phyloP scores from a whole-genome alignment of 768 basidiomycete species.

The Dioszegia crocea region DNA sequence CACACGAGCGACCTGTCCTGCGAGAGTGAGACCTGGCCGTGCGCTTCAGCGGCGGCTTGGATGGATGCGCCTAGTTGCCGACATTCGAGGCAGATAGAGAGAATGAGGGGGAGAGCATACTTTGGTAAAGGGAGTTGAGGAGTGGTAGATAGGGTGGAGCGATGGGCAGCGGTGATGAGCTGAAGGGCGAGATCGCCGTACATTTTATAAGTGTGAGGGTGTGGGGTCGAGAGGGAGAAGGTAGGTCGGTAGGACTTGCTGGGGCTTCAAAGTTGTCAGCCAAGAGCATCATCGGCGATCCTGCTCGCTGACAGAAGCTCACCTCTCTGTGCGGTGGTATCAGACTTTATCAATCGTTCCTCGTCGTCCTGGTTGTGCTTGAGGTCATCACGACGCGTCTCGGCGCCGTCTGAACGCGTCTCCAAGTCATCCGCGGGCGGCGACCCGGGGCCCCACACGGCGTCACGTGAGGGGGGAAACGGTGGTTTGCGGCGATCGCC shows the following conservation, averaged over 20 bases:
- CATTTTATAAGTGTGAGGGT: no score
- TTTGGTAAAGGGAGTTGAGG: conserved; percentile 69
- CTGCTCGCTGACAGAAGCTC: no score
- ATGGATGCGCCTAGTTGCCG: conserved; percentile 62
- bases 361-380: neutral
- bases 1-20: conserved; percentile 56
- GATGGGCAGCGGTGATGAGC: conserved; percentile 77
- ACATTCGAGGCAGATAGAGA: conserved; percentile 81
- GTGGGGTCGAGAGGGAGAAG: no score
- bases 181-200: conserved; percentile 75
- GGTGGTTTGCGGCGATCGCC: neutral
- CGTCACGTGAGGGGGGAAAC: no score
- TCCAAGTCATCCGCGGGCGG: neutral
- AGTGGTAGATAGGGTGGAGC: conserved; percentile 65
- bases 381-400: neutral
- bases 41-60: conserved; percentile 43
- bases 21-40: conserved; percentile 49
- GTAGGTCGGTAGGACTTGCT: no score
- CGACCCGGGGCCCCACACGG: no score
- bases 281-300: no score
- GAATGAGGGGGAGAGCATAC: conserved; percentile 84
- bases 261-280: no score
- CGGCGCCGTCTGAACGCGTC: neutral
- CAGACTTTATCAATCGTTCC: no score
- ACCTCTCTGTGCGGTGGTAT: no score